Conservation (phyloP, 257 asterid genomes). For the Paraleonurus japonicus region DNA sequence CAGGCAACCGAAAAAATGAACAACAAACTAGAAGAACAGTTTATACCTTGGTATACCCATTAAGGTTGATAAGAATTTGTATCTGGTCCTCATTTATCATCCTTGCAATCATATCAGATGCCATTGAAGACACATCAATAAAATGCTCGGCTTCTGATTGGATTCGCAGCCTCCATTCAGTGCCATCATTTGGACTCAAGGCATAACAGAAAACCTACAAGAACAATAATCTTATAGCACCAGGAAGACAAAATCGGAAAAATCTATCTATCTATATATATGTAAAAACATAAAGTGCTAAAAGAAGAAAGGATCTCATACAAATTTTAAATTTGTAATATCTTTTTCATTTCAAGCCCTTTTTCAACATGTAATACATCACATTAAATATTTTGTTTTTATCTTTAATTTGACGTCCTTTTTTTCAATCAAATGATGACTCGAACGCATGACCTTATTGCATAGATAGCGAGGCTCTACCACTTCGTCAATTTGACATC, state of each 20-base stretch:
- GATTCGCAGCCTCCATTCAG: slow-evolving; percentile 93
- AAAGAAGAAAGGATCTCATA: no score
- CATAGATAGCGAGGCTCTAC: no score
- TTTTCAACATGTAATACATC: no score
- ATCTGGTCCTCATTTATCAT: slow-evolving; percentile 90
- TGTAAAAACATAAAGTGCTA: no score
- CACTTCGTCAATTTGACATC: no score
- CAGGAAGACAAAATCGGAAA: background rate
- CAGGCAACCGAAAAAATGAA: slow-evolving; percentile 8
- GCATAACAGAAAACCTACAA: slow-evolving; percentile 95
- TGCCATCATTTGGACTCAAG: slow-evolving; percentile 88
- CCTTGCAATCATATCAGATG: slow-evolving; percentile 91
- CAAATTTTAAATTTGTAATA: no score
- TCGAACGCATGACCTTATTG: no score
- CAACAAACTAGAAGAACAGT: slow-evolving; percentile 8
- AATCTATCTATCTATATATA: background rate
- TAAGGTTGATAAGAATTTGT: slow-evolving; percentile 92
- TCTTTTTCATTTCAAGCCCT: no score
- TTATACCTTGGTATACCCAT: slow-evolving; percentile 93
- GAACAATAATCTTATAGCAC: slow-evolving; percentile 18
- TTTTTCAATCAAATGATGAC: no score
- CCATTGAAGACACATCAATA: slow-evolving; percentile 84
- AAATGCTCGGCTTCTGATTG: slow-evolving; percentile 93
- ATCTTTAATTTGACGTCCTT: no score
- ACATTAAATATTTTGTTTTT: no score